Base-by-base conservation (phyloP, 345 rosid genomes). In the Draba incana region DNA sequence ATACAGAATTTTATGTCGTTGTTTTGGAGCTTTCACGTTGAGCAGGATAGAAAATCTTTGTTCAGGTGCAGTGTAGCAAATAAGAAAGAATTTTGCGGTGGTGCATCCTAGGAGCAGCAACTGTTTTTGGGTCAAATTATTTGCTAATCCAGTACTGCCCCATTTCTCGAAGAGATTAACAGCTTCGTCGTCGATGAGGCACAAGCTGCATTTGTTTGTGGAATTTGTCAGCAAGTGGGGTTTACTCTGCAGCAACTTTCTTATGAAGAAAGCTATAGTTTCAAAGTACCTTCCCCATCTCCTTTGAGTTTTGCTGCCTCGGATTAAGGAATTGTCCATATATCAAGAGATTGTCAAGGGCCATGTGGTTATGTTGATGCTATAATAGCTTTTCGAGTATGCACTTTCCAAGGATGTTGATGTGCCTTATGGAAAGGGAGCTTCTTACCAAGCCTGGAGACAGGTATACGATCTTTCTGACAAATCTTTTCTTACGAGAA, bases 391-490 rank as follows among this genome's bases (percentile, higher is more conserved):
- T 39, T 57, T 13, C 8, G 27, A 28, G 53, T 58, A 43, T 66
- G 72, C 56, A 51, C 52, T 28, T 66, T 53, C 37, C 15, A 3
- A 58, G 69, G 69, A 62, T 67, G 38, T 68, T 61, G 59, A 49
- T 53, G 25, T 67, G 78, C 62, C 52, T 60, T 43, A 28, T 30
- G 2, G 20, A 51, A 51, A 45, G 31, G 3, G 51, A 54, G 68
- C 51, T 53, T 31, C 16, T 46, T 46, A 38, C 53, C 46, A 8
- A 47, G 59, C 56, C 53, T 60, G 44, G 57, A 37, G 64, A 37
- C 70, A 71, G 74, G 78, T 75, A 75, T 54, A 20, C 3, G 27
- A 68, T 68, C 69, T 75, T 55, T 57, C 69, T 14, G 47, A 47
- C 16, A 55, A 61, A 68, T 46, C 27, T 13, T 38, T 64, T 39